Conservation (phyloP, 768 basidiomycete species). For the Collybia nuda region DNA sequence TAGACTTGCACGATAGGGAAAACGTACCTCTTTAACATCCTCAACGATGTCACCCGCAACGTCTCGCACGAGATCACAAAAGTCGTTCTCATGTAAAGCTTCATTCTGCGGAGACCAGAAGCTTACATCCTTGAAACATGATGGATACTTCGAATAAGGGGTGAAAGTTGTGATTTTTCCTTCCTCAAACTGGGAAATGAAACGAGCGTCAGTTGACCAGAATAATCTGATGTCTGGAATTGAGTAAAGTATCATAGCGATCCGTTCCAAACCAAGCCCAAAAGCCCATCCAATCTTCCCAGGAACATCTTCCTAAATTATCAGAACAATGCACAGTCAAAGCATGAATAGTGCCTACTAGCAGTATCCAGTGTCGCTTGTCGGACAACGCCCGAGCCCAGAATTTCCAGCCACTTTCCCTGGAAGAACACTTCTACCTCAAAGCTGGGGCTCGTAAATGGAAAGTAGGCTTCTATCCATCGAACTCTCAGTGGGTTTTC, state of each 20-base stretch:
- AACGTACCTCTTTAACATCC: conserved; percentile 77
- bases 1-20: not conserved
- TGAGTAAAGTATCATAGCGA: conserved; percentile 95
- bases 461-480: conserved; percentile 98
- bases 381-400: conserved; percentile 89
- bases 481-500: conserved; percentile 81
- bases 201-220: conserved; percentile 90
- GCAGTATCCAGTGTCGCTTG: conserved; percentile 88
- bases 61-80: conserved; percentile 93
- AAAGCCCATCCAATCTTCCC: conserved; percentile 97
- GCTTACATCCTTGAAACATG: conserved; percentile 91
- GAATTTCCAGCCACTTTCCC: conserved; percentile 95
- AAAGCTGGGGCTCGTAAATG: conserved; percentile 96
- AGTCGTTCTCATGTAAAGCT: conserved; percentile 88
- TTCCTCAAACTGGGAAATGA: conserved; percentile 80
- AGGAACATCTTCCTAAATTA: conserved; percentile 52
- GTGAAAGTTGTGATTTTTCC: conserved; percentile 82
- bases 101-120: conserved; percentile 78
- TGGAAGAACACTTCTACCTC: conserved; percentile 97
- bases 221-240: conserved; percentile 98
- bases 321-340: conserved; percentile 19
- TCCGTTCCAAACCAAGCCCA: conserved; percentile 93
- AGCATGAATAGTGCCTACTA: conserved; percentile 48
- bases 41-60: conserved; percentile 91
- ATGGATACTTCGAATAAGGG: conserved; percentile 90